These are phyloP conservation scores for Suhomyces sp. DNA, from an alignment of 805 yeast species.

Conservation along the genomic window DNA sequence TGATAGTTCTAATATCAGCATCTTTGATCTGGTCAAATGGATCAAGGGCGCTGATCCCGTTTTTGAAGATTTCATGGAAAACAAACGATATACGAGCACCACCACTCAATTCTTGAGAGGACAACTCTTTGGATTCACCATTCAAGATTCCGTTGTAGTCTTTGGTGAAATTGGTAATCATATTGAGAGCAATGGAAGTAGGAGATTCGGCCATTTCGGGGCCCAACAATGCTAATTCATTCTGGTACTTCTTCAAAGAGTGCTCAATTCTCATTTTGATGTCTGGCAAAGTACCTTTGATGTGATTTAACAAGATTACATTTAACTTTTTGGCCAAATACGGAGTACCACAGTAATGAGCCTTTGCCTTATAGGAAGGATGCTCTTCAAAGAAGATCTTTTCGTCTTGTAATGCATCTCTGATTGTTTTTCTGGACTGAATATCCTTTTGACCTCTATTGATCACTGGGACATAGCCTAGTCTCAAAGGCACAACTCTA, in stretches of 20 bases:
- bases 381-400: conserved; percentile 79
- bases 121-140: conserved; percentile 88
- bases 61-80: conserved; percentile 92
- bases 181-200: conserved; percentile 80
- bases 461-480: conserved; percentile 90
- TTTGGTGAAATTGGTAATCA: conserved; percentile 88
- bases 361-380: conserved; percentile 86
- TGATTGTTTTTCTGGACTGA: conserved; percentile 80
- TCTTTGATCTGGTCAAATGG: conserved; percentile 97
- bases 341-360: conserved; percentile 98
- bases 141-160: conserved; percentile 88
- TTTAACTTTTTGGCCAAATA: conserved; percentile 90
- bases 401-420: conserved; percentile 84
- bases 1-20: conserved; percentile 91
- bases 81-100: conserved; percentile 98
- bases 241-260: conserved; percentile 58
- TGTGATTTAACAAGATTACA: conserved; percentile 84
- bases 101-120: conserved; percentile 89
- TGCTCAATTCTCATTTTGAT: conserved; percentile 82
- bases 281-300: conserved; percentile 64
- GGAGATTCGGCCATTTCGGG: conserved; percentile 90
- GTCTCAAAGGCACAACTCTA: conserved; percentile 88
- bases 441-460: conserved; percentile 93
- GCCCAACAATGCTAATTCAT: conserved; percentile 71
- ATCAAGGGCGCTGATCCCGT: conserved; percentile 86